These are phyloP conservation scores for Phyllosticta citrichinensis DNA, from an alignment of 2,329 filamentous ascomycete genomes.

Conservation along the genomic window DNA sequence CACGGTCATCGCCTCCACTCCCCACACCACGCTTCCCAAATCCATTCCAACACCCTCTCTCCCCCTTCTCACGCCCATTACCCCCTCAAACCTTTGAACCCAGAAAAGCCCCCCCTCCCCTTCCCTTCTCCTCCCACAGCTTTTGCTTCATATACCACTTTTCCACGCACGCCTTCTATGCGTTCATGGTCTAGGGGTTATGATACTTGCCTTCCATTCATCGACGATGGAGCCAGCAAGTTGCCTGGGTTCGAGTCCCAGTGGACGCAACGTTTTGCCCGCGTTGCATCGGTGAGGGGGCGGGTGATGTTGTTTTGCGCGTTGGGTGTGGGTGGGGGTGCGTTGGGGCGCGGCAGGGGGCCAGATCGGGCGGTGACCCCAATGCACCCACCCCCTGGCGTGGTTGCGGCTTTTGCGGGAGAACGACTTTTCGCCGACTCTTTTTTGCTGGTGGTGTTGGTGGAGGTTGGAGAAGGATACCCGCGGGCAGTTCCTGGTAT, in stretches of 20 bases:
- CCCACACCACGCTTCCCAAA: no score
- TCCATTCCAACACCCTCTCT: no score
- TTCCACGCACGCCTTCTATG: neutral
- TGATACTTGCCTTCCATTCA: neutral
- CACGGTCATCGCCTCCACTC: no score
- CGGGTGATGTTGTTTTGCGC: no score
- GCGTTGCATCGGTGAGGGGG: no score
- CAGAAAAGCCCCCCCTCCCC: neutral
- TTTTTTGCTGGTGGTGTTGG: no score
- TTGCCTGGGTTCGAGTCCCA: neutral
- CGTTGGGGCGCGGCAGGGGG: neutral
- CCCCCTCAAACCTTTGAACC: neutral
- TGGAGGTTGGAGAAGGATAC: no score
- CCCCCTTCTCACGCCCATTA: neutral
- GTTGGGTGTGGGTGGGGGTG: neutral
- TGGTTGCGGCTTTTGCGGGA: no score
- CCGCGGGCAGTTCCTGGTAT: no score
- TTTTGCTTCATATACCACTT: neutral
- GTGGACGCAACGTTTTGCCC: neutral
- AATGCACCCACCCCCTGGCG: neutral
- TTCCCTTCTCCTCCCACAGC: neutral
- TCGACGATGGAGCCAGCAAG: neutral
- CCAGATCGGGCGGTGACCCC: neutral
- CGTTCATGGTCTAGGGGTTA: slow-evolving; percentile 2
- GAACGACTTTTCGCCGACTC: no score